Conservation (phyloP, 2,329 filamentous ascomycete species). For the Ophiostoma perfectum region DNA sequence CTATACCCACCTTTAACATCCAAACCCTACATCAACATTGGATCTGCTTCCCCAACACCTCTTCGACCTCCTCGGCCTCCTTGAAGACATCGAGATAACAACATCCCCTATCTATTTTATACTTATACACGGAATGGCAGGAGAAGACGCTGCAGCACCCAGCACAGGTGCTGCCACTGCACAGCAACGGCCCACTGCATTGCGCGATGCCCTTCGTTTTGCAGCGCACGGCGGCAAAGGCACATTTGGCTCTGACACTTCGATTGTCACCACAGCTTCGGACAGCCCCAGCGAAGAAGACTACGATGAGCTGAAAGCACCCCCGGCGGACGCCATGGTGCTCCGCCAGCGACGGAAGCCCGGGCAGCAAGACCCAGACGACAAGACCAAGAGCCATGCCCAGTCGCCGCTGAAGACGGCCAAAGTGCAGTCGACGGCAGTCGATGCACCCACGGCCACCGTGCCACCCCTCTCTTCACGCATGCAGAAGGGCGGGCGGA, state of each 20-base stretch:
- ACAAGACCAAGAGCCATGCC: neutral
- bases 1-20: neutral
- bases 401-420: conserved; percentile 12
- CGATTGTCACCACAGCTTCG: conserved; percentile 29
- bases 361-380: conserved; percentile 15
- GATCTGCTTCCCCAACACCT: neutral
- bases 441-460: neutral
- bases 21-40: neutral
- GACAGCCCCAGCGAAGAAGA: conserved; percentile 45
- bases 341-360: conserved; percentile 24
- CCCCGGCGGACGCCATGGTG: conserved; percentile 27
- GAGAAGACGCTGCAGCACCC: neutral
- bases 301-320: conserved; percentile 37
- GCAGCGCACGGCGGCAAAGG: conserved; percentile 12
- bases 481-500: conserved; percentile 16
- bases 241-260: conserved; percentile 21
- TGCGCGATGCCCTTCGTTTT: conserved; percentile 28
- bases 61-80: neutral
- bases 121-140: neutral
- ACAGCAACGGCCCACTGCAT: conserved; percentile 23
- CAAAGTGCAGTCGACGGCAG: neutral
- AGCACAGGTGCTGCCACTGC: neutral
- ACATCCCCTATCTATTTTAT: neutral
- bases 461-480: neutral
- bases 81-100: neutral